Percentiles rank a stretch among this genome's conserved stretches.
phyloP scores from a whole-genome alignment of 2,329 filamentous ascomycete genomes.

The Hyphodiscus sp. region DNA sequence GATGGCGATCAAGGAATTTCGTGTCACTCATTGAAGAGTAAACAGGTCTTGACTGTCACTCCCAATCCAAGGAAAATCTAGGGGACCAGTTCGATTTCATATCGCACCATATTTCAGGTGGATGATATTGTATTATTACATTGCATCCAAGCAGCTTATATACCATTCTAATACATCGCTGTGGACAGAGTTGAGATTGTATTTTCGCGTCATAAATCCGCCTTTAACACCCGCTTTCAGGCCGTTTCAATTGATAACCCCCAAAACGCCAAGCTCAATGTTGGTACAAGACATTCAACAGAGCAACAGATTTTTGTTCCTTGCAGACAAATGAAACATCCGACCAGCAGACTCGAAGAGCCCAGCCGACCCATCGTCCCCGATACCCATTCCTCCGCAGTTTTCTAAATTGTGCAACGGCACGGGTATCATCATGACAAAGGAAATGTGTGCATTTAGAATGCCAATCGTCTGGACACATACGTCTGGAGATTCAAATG shows the following conservation, averaged over 20 bases:
- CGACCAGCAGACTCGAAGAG: slow-evolving; percentile 5
- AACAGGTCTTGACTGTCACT: not conserved
- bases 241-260: not conserved
- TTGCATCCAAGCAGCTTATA: not conserved
- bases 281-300: slow-evolving; percentile 22
- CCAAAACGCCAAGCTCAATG: slow-evolving; percentile 26
- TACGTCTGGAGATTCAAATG: slow-evolving; percentile 1
- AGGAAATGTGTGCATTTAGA: slow-evolving; percentile 14
- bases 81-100: not conserved
- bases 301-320: slow-evolving; percentile 15
- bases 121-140: not conserved
- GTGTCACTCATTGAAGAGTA: too few relatives aligned
- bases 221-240: not conserved
- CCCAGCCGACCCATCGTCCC: not conserved
- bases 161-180: not conserved
- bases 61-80: too few relatives aligned
- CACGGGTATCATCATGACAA: slow-evolving; percentile 29
- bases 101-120: not conserved
- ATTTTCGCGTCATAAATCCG: not conserved
- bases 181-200: not conserved
- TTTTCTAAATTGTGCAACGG: slow-evolving; percentile 20
- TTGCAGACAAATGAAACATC: slow-evolving; percentile 10
- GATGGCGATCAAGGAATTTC: too few relatives aligned
- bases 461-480: slow-evolving; percentile 13
- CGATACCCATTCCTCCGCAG: slow-evolving; percentile 22